These are phyloP conservation scores for Mycosphaerella sp. DNA, from an alignment of 2,329 filamentous ascomycete species.

Conservation along the genomic window DNA sequence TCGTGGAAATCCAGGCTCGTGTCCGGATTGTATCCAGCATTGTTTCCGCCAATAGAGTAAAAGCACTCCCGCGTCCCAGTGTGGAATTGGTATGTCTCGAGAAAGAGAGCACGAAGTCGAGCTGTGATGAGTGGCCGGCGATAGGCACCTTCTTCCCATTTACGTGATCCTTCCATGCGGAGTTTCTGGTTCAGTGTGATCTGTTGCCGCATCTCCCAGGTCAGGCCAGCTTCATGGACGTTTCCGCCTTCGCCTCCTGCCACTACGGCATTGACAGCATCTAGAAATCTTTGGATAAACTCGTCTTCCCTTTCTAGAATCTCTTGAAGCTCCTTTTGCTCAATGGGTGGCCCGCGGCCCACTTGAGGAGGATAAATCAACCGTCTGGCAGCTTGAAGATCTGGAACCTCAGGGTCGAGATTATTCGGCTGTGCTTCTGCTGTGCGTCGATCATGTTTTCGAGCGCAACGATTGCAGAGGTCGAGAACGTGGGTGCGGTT, in stretches of 20 bases:
- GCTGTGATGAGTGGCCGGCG: slow-evolving; percentile 15
- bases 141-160: slow-evolving; percentile 10
- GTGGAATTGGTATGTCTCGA: slow-evolving; percentile 18
- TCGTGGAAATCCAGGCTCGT: slow-evolving; percentile 10
- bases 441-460: slow-evolving; percentile 14
- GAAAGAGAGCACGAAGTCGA: slow-evolving; percentile 16
- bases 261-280: slow-evolving; percentile 14
- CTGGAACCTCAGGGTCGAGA: slow-evolving; percentile 14
- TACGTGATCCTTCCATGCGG: slow-evolving; percentile 5
- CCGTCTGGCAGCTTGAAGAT: slow-evolving; percentile 1
- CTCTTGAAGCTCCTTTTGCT: not conserved
- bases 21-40: slow-evolving; percentile 17
- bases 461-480: slow-evolving; percentile 17
- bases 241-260: slow-evolving; percentile 7
- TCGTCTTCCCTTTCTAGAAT: slow-evolving; percentile 8
- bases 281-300: slow-evolving; percentile 15
- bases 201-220: slow-evolving; percentile 16
- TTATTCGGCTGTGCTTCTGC: slow-evolving; percentile 10
- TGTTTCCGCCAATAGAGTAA: slow-evolving; percentile 18
- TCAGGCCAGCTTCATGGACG: not conserved
- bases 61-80: slow-evolving; percentile 7
- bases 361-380: slow-evolving; percentile 14
- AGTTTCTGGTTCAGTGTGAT: slow-evolving; percentile 20
- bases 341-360: slow-evolving; percentile 5
- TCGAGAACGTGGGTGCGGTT: slow-evolving; percentile 6